Percentiles rank a stretch among this genome's conserved stretches.
Evolutionary conservation across 1,284 basidiomycete genomes (phyloP).

Genomic region (Puccinia coronata): DNA sequence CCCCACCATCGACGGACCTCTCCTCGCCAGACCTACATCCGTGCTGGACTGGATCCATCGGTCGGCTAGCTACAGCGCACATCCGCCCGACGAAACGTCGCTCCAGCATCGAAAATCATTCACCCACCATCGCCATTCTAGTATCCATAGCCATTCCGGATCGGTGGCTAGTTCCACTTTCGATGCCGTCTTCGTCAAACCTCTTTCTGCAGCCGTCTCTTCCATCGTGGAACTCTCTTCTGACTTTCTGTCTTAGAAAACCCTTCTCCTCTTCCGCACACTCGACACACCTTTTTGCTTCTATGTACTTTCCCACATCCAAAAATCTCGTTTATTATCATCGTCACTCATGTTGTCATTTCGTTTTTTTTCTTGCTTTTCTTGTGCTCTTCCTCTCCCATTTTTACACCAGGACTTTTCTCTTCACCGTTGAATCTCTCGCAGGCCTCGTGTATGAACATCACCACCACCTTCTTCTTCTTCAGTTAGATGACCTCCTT

Average conservation of each 20-base stretch:
- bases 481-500: too few relatives aligned
- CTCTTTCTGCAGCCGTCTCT: conserved; percentile 10
- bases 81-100: background rate
- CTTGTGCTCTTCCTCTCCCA: too few relatives aligned
- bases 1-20: background rate
- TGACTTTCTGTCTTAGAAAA: background rate
- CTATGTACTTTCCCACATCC: too few relatives aligned
- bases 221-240: conserved; percentile 8
- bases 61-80: background rate
- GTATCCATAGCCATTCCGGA: background rate
- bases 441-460: too few relatives aligned
- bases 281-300: too few relatives aligned
- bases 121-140: conserved; percentile 5
- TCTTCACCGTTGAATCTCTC: too few relatives aligned
- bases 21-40: background rate
- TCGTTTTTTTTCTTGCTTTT: too few relatives aligned
- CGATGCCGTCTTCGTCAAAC: conserved; percentile 6
- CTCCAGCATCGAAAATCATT: background rate
- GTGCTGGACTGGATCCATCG: conserved; percentile 18
- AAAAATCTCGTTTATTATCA: too few relatives aligned
- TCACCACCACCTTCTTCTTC: too few relatives aligned
- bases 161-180: background rate
- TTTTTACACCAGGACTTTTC: too few relatives aligned
- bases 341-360: too few relatives aligned
- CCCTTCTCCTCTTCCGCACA: background rate